A percentile compares a stretch with the other conserved stretches of the same genome.
Conservation (phyloP, 2,329 filamentous ascomycete species). For the Penicillium sp. region DNA sequence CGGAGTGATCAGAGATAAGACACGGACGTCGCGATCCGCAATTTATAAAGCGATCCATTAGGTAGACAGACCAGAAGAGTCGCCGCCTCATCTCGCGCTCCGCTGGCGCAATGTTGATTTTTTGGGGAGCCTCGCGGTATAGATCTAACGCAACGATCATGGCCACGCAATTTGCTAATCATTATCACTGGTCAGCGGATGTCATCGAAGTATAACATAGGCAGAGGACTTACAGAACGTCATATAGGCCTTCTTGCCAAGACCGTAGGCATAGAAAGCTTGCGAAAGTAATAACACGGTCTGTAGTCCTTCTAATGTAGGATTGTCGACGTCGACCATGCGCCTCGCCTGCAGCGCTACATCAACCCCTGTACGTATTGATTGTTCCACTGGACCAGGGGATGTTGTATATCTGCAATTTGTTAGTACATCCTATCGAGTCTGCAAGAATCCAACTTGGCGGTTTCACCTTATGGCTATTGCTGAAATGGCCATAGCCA, state of each 20-base stretch:
- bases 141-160: slow-evolving; percentile 81
- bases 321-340: slow-evolving; percentile 74
- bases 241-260: slow-evolving; percentile 85
- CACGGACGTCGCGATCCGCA: slow-evolving; percentile 79
- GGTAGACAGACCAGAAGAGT: slow-evolving; percentile 86
- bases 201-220: background rate
- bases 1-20: slow-evolving; percentile 72
- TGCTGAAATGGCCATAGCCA: slow-evolving; percentile 54
- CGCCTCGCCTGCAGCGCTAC: slow-evolving; percentile 66
- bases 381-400: slow-evolving; percentile 62
- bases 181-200: slow-evolving; percentile 4
- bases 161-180: slow-evolving; percentile 65
- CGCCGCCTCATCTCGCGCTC: slow-evolving; percentile 73
- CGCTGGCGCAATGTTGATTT: slow-evolving; percentile 58
- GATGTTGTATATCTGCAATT: slow-evolving; percentile 65
- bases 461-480: slow-evolving; percentile 57
- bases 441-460: slow-evolving; percentile 17
- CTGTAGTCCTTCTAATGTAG: slow-evolving; percentile 73
- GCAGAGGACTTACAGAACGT: slow-evolving; percentile 58
- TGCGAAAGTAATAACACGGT: slow-evolving; percentile 70
- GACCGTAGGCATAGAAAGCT: slow-evolving; percentile 71
- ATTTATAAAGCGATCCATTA: slow-evolving; percentile 78
- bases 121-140: slow-evolving; percentile 68
- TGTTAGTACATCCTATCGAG: slow-evolving; percentile 21
- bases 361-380: slow-evolving; percentile 66